Evolutionary conservation across 164 flowering plant species (phyloP).

Genomic region (Nymphaea thermarum): DNA sequence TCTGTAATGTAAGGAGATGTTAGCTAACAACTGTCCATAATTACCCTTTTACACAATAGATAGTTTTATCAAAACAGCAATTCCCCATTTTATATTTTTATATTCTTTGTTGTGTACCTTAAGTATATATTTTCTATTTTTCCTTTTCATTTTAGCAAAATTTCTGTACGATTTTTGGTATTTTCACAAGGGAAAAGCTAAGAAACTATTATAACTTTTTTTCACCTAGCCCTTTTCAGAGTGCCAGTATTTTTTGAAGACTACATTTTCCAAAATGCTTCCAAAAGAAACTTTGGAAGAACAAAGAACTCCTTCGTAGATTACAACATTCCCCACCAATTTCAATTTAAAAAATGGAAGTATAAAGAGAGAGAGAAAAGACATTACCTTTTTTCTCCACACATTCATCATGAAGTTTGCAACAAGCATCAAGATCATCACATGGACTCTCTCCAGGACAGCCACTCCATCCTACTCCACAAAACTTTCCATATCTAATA

Average conservation of each 20-base stretch:
- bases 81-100: too few species aligned
- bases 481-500: conserved; percentile 74
- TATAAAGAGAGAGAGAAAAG: background rate
- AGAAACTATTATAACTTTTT: too few species aligned
- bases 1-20: too few species aligned
- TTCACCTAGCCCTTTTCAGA: background rate
- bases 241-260: background rate
- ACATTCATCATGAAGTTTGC: conserved; percentile 80
- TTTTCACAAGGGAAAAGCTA: too few species aligned
- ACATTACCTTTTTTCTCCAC: conserved; percentile 37
- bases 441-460: conserved; percentile 92
- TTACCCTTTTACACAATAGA: too few species aligned
- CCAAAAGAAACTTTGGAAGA: background rate
- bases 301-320: background rate
- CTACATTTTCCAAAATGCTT: background rate
- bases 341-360: background rate
- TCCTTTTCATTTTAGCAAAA: too few species aligned
- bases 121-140: too few species aligned
- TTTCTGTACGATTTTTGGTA: too few species aligned
- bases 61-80: too few species aligned
- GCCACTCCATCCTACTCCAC: conserved; percentile 89
- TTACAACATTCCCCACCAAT: background rate
- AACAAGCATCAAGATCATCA: conserved; percentile 90
- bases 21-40: too few species aligned
- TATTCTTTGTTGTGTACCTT: too few species aligned